phyloP scores from a whole-genome alignment of 2,329 filamentous ascomycete species.

The Colletotrichum costaricense region DNA sequence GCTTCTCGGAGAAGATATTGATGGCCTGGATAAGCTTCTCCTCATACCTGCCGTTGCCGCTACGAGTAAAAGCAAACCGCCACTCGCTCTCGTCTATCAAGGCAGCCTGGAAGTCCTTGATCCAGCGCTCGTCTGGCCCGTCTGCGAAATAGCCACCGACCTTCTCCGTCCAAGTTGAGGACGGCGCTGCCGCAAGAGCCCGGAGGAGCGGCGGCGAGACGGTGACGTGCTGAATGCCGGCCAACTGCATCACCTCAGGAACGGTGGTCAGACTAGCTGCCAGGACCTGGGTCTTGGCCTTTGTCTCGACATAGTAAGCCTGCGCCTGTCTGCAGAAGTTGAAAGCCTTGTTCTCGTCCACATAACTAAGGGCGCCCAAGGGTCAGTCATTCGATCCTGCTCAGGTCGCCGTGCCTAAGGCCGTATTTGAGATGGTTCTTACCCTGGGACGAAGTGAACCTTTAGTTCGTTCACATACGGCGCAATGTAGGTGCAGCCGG shows the following conservation, averaged over 20 bases:
- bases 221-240: conserved; percentile 69
- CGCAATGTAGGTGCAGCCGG: conserved; percentile 70
- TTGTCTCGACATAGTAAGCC: conserved; percentile 58
- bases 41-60: conserved; percentile 57
- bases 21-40: conserved; percentile 65
- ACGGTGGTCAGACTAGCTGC: conserved; percentile 68
- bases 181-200: conserved; percentile 53
- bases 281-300: conserved; percentile 61
- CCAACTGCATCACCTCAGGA: conserved; percentile 68
- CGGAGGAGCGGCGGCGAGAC: conserved; percentile 64
- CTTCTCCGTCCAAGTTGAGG: conserved; percentile 44
- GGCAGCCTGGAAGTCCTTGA: conserved; percentile 32
- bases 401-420: neutral
- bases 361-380: conserved; percentile 49
- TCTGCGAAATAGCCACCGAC: conserved; percentile 44
- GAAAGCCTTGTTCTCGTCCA: conserved; percentile 61
- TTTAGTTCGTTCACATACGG: conserved; percentile 75
- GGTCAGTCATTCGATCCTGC: neutral
- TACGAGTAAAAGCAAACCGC: conserved; percentile 62
- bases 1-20: conserved; percentile 68
- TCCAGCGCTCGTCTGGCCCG: conserved; percentile 42
- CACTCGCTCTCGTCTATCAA: conserved; percentile 58
- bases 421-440: conserved; percentile 27
- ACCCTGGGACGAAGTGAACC: conserved; percentile 68
- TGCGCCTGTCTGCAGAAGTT: conserved; percentile 63